Conservation (phyloP, 2,329 filamentous ascomycete genomes). For the Plenodomus tracheiphilus region DNA sequence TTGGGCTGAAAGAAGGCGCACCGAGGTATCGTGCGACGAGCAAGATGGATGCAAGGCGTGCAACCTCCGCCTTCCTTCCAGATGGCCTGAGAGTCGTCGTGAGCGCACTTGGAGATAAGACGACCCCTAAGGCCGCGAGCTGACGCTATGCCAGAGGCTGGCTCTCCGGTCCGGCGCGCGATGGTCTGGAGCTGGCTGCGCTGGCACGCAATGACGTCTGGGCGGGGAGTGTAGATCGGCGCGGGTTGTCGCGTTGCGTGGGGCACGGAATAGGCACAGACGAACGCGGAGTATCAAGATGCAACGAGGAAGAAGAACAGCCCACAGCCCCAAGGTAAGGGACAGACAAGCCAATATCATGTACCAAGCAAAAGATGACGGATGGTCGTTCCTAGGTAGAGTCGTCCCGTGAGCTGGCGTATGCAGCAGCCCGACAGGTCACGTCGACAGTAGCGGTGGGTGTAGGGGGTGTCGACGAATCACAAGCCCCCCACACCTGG, state of each 20-base stretch:
- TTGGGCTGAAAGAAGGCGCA: not conserved
- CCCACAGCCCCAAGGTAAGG: constrained; percentile 3
- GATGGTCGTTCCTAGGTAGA: constrained; percentile 23
- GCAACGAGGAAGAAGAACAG: not conserved
- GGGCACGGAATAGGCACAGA: constrained; percentile 7
- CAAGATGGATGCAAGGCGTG: not conserved
- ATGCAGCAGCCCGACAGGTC: constrained; percentile 9
- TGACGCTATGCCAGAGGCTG: constrained; percentile 22
- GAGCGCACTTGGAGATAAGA: constrained; percentile 21
- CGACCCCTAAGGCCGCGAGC: constrained; percentile 9
- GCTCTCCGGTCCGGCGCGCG: constrained; percentile 23
- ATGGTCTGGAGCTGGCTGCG: constrained; percentile 6
- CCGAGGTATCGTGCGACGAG: not conserved
- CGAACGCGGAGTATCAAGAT: not conserved
- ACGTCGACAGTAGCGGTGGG: constrained; percentile 32
- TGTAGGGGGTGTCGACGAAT: constrained; percentile 27
- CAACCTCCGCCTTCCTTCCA: not conserved
- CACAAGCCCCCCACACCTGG: constrained; percentile 23
- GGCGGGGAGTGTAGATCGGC: constrained; percentile 11
- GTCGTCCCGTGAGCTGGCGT: constrained; percentile 30
- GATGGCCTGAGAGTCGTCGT: constrained; percentile 12
- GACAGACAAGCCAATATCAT: constrained; percentile 5
- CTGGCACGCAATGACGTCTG: constrained; percentile 23
- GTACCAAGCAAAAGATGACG: constrained; percentile 16
- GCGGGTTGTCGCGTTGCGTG: constrained; percentile 13